Percentiles rank a stretch among this genome's conserved stretches.
phyloP scores from a whole-genome alignment of 2,329 filamentous ascomycete genomes.

The Beauveria pseudobassiana region DNA sequence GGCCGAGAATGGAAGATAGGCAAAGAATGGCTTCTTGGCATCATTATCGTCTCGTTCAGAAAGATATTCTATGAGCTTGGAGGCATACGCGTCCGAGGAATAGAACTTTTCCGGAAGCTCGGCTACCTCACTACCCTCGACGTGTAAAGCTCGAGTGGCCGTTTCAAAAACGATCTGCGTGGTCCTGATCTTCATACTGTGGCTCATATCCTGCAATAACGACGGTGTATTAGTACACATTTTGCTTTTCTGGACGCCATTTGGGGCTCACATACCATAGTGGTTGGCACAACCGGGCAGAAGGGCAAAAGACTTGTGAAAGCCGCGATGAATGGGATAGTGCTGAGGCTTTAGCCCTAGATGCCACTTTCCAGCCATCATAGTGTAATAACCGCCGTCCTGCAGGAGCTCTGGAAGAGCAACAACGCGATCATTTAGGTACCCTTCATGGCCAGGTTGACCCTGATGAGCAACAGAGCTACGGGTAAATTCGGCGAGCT shows the following conservation, averaged over 20 bases:
- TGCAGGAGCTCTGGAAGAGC: slow-evolving; percentile 22
- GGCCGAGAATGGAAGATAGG: slow-evolving; percentile 53
- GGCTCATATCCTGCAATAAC: slow-evolving; percentile 37
- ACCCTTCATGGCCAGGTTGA: slow-evolving; percentile 24
- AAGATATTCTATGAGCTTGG: slow-evolving; percentile 45
- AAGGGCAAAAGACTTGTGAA: slow-evolving; percentile 45
- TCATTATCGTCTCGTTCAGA: slow-evolving; percentile 36
- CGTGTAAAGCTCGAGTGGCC: slow-evolving; percentile 24
- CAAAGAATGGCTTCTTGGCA: slow-evolving; percentile 45
- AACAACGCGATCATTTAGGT: slow-evolving; percentile 23
- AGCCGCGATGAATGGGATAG: slow-evolving; percentile 43
- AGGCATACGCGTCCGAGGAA: slow-evolving; percentile 44
- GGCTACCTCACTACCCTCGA: slow-evolving; percentile 17
- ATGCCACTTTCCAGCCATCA: slow-evolving; percentile 27
- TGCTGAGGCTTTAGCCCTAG: slow-evolving; percentile 31
- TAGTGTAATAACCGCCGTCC: slow-evolving; percentile 24
- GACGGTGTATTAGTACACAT: not conserved
- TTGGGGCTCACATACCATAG: slow-evolving; percentile 15
- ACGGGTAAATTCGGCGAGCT: slow-evolving; percentile 37
- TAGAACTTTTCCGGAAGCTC: slow-evolving; percentile 45
- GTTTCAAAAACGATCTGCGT: slow-evolving; percentile 30
- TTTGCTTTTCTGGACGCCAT: not conserved
- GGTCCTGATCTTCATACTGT: slow-evolving; percentile 28
- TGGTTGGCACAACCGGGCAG: slow-evolving; percentile 45
- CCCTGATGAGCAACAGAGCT: slow-evolving; percentile 10